phyloP scores from a whole-genome alignment of 331 rosid genomes.

The Malus hybrid region DNA sequence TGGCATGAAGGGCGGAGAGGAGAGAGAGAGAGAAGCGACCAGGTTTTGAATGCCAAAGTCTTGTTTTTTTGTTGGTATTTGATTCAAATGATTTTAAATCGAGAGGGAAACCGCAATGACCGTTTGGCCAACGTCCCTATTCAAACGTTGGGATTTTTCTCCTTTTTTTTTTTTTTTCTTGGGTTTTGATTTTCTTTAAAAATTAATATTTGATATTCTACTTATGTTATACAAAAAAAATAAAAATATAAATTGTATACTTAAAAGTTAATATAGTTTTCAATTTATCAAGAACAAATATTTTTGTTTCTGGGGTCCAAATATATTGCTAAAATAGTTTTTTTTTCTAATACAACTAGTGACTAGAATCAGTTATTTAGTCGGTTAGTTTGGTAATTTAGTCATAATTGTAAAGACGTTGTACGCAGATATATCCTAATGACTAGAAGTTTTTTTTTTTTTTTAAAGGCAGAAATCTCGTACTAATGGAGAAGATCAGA shows the following conservation, averaged over 20 bases:
- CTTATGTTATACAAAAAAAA: too few relatives aligned
- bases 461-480: background rate
- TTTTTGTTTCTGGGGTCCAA: background rate
- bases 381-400: background rate
- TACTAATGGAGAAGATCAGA: background rate
- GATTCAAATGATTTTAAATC: constrained; percentile 4
- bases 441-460: background rate
- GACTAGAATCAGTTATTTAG: background rate
- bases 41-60: background rate
- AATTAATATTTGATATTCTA: too few relatives aligned
- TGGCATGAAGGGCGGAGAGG: constrained; percentile 25
- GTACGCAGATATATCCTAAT: background rate
- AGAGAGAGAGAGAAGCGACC: background rate
- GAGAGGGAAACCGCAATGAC: constrained; percentile 29
- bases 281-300: background rate
- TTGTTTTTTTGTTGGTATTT: background rate
- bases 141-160: background rate
- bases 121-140: background rate
- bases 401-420: background rate
- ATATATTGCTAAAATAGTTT: too few relatives aligned
- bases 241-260: too few relatives aligned
- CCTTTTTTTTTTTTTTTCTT: background rate
- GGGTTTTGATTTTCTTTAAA: background rate
- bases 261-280: too few relatives aligned
- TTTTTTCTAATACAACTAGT: background rate